A percentile compares a stretch with the other conserved stretches of the same genome.
phyloP scores from a whole-genome alignment of 257 asterid species.

The Handroanthus guayacan region DNA sequence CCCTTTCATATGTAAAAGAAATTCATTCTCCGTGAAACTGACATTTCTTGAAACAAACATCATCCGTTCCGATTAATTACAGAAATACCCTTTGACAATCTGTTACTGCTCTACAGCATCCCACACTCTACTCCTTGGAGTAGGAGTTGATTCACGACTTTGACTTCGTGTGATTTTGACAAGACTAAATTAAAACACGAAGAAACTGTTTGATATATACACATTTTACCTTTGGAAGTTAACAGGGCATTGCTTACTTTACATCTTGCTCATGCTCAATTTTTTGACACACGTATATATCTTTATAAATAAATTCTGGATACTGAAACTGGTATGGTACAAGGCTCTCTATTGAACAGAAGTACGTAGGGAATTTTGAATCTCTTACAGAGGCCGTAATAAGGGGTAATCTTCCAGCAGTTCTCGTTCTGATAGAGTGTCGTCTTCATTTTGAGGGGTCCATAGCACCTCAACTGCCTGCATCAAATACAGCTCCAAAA shows the following conservation, averaged over 20 bases:
- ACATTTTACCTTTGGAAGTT: background rate
- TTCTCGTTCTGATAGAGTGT: slow-evolving; percentile 82
- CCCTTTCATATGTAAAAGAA: too few species aligned
- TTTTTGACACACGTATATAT: background rate
- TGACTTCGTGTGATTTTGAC: background rate
- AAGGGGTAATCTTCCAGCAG: slow-evolving; percentile 86
- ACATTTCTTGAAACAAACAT: too few species aligned
- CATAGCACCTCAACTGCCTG: slow-evolving; percentile 97
- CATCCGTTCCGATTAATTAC: too few species aligned
- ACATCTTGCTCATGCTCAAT: slow-evolving; percentile 13
- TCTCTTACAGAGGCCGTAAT: slow-evolving; percentile 71
- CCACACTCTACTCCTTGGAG: too few species aligned
- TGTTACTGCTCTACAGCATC: too few species aligned
- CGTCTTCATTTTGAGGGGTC: slow-evolving; percentile 95
- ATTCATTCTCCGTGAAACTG: too few species aligned
- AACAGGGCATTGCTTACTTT: background rate
- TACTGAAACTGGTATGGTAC: background rate
- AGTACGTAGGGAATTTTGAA: slow-evolving; percentile 21
- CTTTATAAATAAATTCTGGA: background rate
- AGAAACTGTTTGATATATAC: background rate
- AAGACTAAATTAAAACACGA: background rate
- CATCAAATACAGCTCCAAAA: slow-evolving; percentile 7
- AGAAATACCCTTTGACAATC: too few species aligned
- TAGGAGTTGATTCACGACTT: too few species aligned
- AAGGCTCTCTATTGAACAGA: background rate